A percentile compares a stretch with the other conserved stretches of the same genome.
Conservation (phyloP, 2,329 filamentous ascomycete genomes). For the Bipolaris sorokiniana region DNA sequence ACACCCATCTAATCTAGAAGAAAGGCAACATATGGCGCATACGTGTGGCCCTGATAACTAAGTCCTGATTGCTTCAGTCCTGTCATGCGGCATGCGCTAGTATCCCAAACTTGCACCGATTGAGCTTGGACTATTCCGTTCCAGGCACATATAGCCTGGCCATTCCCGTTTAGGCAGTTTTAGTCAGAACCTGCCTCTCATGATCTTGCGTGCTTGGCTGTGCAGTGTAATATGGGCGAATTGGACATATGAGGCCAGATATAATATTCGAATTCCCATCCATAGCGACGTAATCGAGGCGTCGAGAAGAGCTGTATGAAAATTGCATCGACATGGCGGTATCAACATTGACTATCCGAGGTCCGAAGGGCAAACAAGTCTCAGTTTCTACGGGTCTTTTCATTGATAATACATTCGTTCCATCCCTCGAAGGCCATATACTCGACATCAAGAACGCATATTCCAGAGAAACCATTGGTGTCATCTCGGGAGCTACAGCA, state of each 20-base stretch:
- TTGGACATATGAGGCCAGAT: background rate
- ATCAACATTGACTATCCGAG: background rate
- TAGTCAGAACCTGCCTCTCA: background rate
- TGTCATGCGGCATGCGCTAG: background rate
- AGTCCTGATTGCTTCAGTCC: background rate
- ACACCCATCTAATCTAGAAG: background rate
- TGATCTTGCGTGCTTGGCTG: background rate
- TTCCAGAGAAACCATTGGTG: background rate
- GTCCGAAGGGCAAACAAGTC: background rate
- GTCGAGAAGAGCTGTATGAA: background rate
- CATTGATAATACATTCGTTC: background rate
- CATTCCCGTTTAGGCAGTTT: background rate
- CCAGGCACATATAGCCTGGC: background rate
- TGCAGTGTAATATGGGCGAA: background rate
- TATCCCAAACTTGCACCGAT: background rate
- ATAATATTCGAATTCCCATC: background rate
- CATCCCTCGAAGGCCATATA: background rate
- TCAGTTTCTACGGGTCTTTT: background rate
- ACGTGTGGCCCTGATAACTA: background rate
- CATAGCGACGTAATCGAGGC: background rate
- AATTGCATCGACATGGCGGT: background rate
- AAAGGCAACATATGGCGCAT: background rate
- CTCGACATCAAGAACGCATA: background rate
- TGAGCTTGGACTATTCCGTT: background rate
- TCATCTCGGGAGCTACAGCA: background rate